Base-by-base conservation (phyloP, 441 rosid genomes). In the Erodium trifolium region DNA sequence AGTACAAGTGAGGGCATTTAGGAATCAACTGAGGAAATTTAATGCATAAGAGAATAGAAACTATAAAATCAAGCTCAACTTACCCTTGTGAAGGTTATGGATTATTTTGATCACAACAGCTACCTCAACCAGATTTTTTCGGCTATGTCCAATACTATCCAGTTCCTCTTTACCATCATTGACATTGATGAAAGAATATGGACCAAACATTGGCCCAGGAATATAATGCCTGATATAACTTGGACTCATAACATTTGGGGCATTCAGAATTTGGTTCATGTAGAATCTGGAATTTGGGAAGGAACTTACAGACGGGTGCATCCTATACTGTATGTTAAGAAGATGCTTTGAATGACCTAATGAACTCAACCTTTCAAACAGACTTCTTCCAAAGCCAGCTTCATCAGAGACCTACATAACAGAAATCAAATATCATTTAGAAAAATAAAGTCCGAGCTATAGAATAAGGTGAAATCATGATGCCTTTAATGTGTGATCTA, bases 321-420 rank as follows among this genome's bases (percentile, higher is more conserved):
- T 68, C 31, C 71, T 55, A 23, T 68, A 68, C 23, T 68, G 71
- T 31, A 68, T 37, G 34, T 68, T 55, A 37, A 68, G 71, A 68
- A 68, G 65, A 16, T 57, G 63, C 65, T 68, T 68, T 2, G 49
- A 53, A 35, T 57, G 65, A 17, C 62, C 65, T 17, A 55, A 12
- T 53, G 13, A 55, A 34, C 64, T 57, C 49, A 68, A 16, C 65
- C 71, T 68, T 37, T 68, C 71, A 34, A 68, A 68, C 49, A 68
- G 39, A 35, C 71, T 53, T 55, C 47, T 45, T 12, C 69, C 72
- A 39, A 73, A 68, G 53, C 72, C 69, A 55, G 70, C 72, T 9
- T 65, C 8, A 12, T 53, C 67, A 37, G 72, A 69, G 12, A 63
- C 53, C 77, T 73, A 16, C 11, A 14, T 34, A 69, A 19, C 41